phyloP scores from a whole-genome alignment of 352 stramenopile genomes.

The Pythium coloratum region DNA sequence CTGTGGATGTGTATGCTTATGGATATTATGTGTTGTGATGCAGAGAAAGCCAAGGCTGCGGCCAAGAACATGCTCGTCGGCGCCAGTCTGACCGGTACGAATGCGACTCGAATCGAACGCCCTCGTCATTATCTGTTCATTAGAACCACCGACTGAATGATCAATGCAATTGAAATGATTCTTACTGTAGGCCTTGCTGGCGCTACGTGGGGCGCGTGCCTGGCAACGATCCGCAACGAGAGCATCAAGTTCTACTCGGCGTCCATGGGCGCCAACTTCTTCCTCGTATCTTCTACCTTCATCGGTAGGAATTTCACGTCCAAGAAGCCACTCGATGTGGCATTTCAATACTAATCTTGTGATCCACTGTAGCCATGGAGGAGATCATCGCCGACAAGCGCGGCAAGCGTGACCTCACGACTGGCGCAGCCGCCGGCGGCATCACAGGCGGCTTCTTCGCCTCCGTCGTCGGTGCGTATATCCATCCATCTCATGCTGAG shows the following conservation, averaged over 20 bases:
- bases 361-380: slow-evolving; percentile 50
- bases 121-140: background rate
- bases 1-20: background rate
- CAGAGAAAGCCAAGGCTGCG: slow-evolving; percentile 67
- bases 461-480: slow-evolving; percentile 52
- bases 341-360: too few relatives aligned
- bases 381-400: slow-evolving; percentile 76
- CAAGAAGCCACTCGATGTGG: too few relatives aligned
- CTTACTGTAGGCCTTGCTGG: slow-evolving; percentile 40
- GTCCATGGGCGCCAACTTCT: slow-evolving; percentile 86
- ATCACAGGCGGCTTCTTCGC: slow-evolving; percentile 78
- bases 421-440: slow-evolving; percentile 49
- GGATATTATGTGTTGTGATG: background rate
- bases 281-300: slow-evolving; percentile 82
- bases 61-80: slow-evolving; percentile 73
- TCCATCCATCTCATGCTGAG: background rate
- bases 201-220: slow-evolving; percentile 51
- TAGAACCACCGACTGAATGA: background rate
- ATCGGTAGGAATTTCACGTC: slow-evolving; percentile 42
- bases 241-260: slow-evolving; percentile 80
- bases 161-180: background rate
- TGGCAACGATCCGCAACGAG: slow-evolving; percentile 73
- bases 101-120: background rate
- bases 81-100: slow-evolving; percentile 46
- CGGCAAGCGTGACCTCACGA: slow-evolving; percentile 61